These are phyloP conservation scores for Heimioporus sp. DNA, from an alignment of 768 basidiomycete genomes.

Conservation along the genomic window DNA sequence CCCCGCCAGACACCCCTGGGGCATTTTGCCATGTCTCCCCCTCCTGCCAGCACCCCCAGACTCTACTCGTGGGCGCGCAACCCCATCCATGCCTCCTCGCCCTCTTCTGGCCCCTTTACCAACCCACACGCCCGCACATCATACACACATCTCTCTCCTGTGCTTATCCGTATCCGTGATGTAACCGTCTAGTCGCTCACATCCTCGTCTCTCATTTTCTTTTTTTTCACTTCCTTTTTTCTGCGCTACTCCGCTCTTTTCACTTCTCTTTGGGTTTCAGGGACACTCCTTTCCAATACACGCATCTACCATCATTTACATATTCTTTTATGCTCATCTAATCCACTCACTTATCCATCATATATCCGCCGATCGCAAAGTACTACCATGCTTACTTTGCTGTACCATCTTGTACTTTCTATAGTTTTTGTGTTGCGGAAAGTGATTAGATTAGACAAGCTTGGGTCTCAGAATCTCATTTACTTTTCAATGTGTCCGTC, in stretches of 20 bases:
- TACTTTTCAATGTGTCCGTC: conserved; percentile 37
- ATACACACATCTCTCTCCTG: conserved; percentile 51
- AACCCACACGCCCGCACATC: conserved; percentile 61
- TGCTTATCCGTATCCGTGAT: conserved; percentile 46
- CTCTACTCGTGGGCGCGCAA: conserved; percentile 53
- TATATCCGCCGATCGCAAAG: conserved; percentile 31
- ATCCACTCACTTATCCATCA: conserved; percentile 36
- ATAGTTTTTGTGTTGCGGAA: conserved; percentile 30
- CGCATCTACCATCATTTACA: conserved; percentile 22
- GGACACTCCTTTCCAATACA: conserved; percentile 1
- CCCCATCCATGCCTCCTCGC: conserved; percentile 35
- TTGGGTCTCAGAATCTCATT: conserved; percentile 24
- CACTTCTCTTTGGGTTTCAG: conserved; percentile 11
- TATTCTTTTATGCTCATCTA: conserved; percentile 26
- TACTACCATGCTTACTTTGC: conserved; percentile 24
- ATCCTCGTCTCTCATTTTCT: not conserved
- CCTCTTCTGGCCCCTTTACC: conserved; percentile 47
- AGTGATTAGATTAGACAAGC: conserved; percentile 32
- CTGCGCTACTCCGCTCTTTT: not conserved
- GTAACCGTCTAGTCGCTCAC: conserved; percentile 20
- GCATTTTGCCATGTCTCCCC: conserved; percentile 45
- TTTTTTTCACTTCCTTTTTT: conserved; percentile 6
- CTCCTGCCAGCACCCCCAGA: conserved; percentile 54
- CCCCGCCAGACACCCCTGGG: conserved; percentile 23
- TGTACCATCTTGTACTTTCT: conserved; percentile 34